Base-by-base conservation (phyloP, 2,329 filamentous ascomycete species). In the Monascus ruber region DNA sequence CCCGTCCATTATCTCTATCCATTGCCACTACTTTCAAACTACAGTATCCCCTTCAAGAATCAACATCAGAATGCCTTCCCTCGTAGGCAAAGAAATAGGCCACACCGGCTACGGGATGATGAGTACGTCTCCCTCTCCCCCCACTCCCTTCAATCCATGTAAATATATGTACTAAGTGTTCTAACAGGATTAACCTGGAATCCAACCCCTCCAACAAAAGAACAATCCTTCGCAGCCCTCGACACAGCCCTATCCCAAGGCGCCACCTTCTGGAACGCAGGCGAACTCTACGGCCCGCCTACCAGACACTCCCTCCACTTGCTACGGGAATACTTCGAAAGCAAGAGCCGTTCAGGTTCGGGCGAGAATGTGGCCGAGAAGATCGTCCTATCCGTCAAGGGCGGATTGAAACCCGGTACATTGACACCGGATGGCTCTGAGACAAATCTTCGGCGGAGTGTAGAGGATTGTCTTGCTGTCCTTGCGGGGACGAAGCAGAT, bases 321-420 rank as follows among this genome's bases (percentile, higher is more conserved):
- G 6, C 59, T 83, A 26, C 70, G 74, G 43, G 64, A 68, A 25
- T 83, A 83, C 60, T 81, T 83, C 52, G 67, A 67, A 27, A 69
- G 71, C 17, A 2, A 17, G 17, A 17, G 17, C 17, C 17, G 17
- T 17, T 17, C 17, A 3, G 17, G 17, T 17, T 17, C 17, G 43
- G 73, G 82, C 52, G 79, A 80, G 1, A 73, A 79, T 44, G 74
- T 82, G 45, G 76, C 77, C 5, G 64, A 71, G 36, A 76, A 77
- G 51, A 67, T 83, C 6, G 67, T 79, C 7, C 59, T 83, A 35
- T 71, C 69, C 49, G 70, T 83, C 53, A 83, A 83, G 60, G 78
- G 78, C 26, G 73, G 68, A 5, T 31, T 65, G 27, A 54, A 69
- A 33, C 42, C 58, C 2, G 46, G 53, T 5, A 56, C 47, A 6